Evolutionary conservation across 352 stramenopile genomes (phyloP).

Genomic region (Phytophthora agathidicida): DNA sequence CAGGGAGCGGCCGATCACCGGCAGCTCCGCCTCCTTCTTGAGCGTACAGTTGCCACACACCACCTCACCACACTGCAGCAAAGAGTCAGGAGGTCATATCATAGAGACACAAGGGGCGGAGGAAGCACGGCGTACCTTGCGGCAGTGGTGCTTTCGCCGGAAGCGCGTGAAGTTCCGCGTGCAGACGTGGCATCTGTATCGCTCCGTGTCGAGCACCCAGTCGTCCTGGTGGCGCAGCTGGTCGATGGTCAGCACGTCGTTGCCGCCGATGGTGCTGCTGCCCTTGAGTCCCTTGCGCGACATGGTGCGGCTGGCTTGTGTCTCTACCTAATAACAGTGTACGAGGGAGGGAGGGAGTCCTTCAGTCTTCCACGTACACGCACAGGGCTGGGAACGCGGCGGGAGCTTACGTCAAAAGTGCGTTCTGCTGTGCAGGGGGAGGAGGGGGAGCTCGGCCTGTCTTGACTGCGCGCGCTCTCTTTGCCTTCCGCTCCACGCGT

Average conservation of each 20-base stretch:
- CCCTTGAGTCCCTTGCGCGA: slow-evolving; percentile 78
- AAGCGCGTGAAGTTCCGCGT: slow-evolving; percentile 90
- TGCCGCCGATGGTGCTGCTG: slow-evolving; percentile 70
- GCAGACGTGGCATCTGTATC: slow-evolving; percentile 89
- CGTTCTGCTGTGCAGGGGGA: slow-evolving; percentile 18
- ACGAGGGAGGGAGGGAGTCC: slow-evolving; percentile 2
- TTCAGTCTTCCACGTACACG: slow-evolving; percentile 21
- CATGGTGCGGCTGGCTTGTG: slow-evolving; percentile 41
- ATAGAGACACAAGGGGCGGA: neutral
- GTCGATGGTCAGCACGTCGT: slow-evolving; percentile 90
- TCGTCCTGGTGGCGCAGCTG: slow-evolving; percentile 89
- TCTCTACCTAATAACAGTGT: slow-evolving; percentile 24
- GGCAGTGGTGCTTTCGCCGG: slow-evolving; percentile 89
- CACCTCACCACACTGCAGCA: slow-evolving; percentile 80
- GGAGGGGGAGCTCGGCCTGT: slow-evolving; percentile 16
- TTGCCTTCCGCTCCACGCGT: slow-evolving; percentile 36
- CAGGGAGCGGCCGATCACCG: slow-evolving; percentile 83
- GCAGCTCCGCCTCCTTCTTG: slow-evolving; percentile 88
- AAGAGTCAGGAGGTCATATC: slow-evolving; percentile 1
- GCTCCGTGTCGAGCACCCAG: slow-evolving; percentile 89
- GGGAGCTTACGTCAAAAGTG: slow-evolving; percentile 26
- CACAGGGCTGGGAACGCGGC: neutral
- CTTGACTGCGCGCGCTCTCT: slow-evolving; percentile 20
- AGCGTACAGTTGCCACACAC: slow-evolving; percentile 89
- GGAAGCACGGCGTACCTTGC: slow-evolving; percentile 52